Conservation (phyloP, 202 grass and related monocot genomes). For the Bolboschoenoplectus hybrid region DNA sequence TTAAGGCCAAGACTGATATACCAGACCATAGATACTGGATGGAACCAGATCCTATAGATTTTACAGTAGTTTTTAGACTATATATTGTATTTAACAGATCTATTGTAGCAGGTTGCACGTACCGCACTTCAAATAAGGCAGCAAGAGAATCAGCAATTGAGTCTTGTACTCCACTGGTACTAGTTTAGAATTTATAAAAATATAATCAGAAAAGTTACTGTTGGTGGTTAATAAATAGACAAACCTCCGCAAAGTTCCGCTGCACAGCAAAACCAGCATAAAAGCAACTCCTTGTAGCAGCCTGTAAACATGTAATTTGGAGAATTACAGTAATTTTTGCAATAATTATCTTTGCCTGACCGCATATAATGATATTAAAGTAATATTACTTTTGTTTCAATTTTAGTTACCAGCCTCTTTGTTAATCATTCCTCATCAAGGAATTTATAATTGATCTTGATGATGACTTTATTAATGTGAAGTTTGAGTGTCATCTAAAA, state of each 20-base stretch:
- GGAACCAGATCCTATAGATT: neutral
- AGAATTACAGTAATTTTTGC: neutral
- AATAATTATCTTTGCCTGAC: neutral
- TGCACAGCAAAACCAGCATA: slow-evolving; percentile 94
- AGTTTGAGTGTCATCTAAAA: neutral
- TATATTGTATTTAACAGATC: neutral
- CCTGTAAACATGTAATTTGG: slow-evolving; percentile 41
- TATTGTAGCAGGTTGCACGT: neutral
- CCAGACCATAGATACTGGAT: neutral
- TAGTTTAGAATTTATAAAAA: neutral
- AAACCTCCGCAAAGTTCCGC: slow-evolving; percentile 97
- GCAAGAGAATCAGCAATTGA: neutral
- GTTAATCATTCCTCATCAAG: neutral
- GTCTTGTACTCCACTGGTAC: neutral
- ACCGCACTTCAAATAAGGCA: neutral
- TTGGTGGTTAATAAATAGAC: neutral
- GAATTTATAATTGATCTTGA: neutral
- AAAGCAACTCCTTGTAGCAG: slow-evolving; percentile 96
- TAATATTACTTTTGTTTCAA: neutral
- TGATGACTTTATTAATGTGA: neutral
- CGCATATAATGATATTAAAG: neutral
- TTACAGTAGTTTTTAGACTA: neutral
- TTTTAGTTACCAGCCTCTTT: neutral
- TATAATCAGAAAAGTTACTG: neutral
- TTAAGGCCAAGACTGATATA: neutral